These are phyloP conservation scores for Plasmodium reichenowi DNA, from an alignment of 169 alveolate species.

Conservation along the genomic window DNA sequence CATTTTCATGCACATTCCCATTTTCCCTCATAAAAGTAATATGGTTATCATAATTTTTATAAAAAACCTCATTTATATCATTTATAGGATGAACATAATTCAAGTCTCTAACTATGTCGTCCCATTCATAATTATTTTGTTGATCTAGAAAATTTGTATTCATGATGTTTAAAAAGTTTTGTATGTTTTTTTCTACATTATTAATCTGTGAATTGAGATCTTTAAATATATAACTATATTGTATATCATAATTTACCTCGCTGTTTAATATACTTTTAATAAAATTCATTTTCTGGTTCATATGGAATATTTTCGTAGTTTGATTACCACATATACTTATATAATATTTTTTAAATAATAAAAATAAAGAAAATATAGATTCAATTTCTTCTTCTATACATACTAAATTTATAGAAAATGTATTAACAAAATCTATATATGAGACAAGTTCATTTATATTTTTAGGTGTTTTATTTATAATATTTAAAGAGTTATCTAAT, in stretches of 20 bases:
- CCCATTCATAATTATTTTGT: not conserved
- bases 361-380: slow-evolving; percentile 42
- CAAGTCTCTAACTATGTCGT: not conserved
- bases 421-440: slow-evolving; percentile 34
- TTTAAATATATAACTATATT: slow-evolving; percentile 15
- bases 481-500: slow-evolving; percentile 17
- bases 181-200: slow-evolving; percentile 21
- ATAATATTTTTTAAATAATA: slow-evolving; percentile 43
- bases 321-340: slow-evolving; percentile 53
- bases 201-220: slow-evolving; percentile 10
- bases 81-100: slow-evolving; percentile 5
- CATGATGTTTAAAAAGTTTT: slow-evolving; percentile 11
- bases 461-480: slow-evolving; percentile 31
- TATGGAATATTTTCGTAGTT: slow-evolving; percentile 45
- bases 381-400: slow-evolving; percentile 42
- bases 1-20: no score
- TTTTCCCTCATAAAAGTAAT: no score
- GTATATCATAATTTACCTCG: slow-evolving; percentile 37
- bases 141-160: not conserved
- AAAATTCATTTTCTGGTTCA: slow-evolving; percentile 39
- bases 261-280: slow-evolving; percentile 24
- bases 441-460: slow-evolving; percentile 18
- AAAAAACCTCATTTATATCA: slow-evolving; percentile 14
- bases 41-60: no score
- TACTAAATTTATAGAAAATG: slow-evolving; percentile 7